Evolutionary conservation across 1,284 basidiomycete genomes (phyloP).

Genomic region (Cryptococcus sp.): DNA sequence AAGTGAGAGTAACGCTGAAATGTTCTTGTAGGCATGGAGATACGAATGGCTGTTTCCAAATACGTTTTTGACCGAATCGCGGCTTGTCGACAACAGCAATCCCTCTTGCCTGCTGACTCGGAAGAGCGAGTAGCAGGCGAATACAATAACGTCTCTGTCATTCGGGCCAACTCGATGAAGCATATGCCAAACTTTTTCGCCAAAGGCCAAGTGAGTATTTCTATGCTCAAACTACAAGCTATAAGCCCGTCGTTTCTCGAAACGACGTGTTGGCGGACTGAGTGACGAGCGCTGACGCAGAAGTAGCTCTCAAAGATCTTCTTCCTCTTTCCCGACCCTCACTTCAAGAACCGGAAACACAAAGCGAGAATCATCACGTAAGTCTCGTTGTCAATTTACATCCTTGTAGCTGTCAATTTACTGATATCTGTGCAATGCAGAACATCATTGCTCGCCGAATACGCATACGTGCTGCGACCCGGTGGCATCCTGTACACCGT

Average conservation of each 20-base stretch:
- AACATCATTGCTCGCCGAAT: slow-evolving; percentile 84
- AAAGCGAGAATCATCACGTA: slow-evolving; percentile 91
- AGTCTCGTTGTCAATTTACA: slow-evolving; percentile 15
- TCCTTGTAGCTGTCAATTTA: background rate
- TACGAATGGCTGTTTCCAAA: slow-evolving; percentile 92
- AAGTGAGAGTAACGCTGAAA: slow-evolving; percentile 44
- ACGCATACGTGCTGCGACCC: slow-evolving; percentile 87
- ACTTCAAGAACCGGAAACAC: slow-evolving; percentile 97
- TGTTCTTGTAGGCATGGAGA: slow-evolving; percentile 74
- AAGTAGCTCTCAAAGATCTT: slow-evolving; percentile 78
- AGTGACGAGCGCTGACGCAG: background rate
- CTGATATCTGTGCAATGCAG: slow-evolving; percentile 19
- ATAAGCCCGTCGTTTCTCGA: background rate
- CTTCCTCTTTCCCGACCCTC: slow-evolving; percentile 98
- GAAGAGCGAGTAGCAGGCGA: slow-evolving; percentile 52
- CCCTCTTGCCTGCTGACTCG: slow-evolving; percentile 38
- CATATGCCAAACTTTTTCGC: slow-evolving; percentile 96
- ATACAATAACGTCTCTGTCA: slow-evolving; percentile 91
- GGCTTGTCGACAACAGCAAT: slow-evolving; percentile 69
- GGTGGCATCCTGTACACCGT: slow-evolving; percentile 97
- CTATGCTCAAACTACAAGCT: background rate
- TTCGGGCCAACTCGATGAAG: slow-evolving; percentile 98
- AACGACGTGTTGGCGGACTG: background rate
- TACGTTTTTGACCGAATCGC: slow-evolving; percentile 94
- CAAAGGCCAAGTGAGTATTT: slow-evolving; percentile 68